Base-by-base conservation (phyloP, 2,329 filamentous ascomycete genomes). In the Trichoderma sp. region DNA sequence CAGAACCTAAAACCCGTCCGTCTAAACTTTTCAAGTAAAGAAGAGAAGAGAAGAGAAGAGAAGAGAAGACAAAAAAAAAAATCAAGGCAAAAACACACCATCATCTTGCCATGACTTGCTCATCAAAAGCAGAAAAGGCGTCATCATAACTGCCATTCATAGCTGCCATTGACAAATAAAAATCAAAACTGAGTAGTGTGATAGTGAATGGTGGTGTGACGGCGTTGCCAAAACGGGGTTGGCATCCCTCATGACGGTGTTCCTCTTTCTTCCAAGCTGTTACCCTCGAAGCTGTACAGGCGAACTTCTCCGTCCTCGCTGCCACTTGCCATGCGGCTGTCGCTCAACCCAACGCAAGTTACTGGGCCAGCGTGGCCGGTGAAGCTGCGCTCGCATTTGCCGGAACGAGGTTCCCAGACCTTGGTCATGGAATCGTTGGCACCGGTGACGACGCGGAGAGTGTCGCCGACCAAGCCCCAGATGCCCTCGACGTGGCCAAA, bases 401-500 rank as follows among this genome's bases (percentile, higher is more conserved):
- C 95, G 1, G 92, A 94, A 67, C 93, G 84, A 17, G 94, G 92
- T 79, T 98, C 94, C 95, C 95, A 99, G 35, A 86, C 78, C 82
- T 98, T 98, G 74, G 97, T 92, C 88, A 94, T 96, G 50, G 92
- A 90, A 79, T 99, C 95, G 78, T 98, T 93, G 12, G 92, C 92
- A 0, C 94, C 94, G 19, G 91, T 93, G 15, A 98, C 93, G 17
- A 97, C 88, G 12, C 95, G 89, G 22, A 98, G 82, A 1, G 91
- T 94, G 79, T 98, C 94, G 3, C 92, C 94, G 0, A 92, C 92
- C 3, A 99, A 84, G 6, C 92, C 91, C 95, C 95, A 99, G 22
- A 99, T 91, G 35, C 95, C 95, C 78, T 99, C 95, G 25, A 99
- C 87, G 75, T 99, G 95, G 0, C 95, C 95, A 76, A 98, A 99